These are phyloP conservation scores for Hyphopichia khmerensis DNA, from an alignment of 1,139 yeast genomes.

Conservation along the genomic window DNA sequence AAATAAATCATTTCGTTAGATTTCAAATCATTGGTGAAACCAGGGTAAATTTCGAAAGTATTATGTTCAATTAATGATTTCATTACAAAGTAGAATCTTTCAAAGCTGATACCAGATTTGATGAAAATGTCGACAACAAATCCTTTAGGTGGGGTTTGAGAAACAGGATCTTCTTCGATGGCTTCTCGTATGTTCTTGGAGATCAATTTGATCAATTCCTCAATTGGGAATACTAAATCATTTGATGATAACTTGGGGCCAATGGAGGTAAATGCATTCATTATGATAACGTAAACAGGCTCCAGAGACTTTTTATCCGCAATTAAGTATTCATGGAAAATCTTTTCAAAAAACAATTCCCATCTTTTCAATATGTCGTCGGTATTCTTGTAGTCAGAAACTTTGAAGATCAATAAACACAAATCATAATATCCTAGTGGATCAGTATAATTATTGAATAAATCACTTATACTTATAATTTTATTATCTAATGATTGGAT, in stretches of 20 bases:
- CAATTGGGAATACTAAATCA: constrained; percentile 81
- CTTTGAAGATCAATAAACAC: constrained; percentile 73
- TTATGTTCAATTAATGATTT: constrained; percentile 68
- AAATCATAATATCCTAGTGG: constrained; percentile 86
- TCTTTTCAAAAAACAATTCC: constrained; percentile 58
- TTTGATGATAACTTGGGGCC: constrained; percentile 47
- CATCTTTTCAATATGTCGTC: constrained; percentile 74
- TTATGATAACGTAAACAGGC: constrained; percentile 39
- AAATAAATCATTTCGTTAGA: constrained; percentile 58
- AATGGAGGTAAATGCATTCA: constrained; percentile 37
- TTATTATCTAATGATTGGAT: constrained; percentile 57
- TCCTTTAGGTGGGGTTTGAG: constrained; percentile 45
- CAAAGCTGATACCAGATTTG: constrained; percentile 73
- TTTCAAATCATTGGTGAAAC: constrained; percentile 42
- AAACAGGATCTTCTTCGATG: constrained; percentile 33
- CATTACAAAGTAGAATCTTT: constrained; percentile 65
- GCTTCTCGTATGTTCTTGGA: constrained; percentile 42
- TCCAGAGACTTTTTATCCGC: constrained; percentile 28
- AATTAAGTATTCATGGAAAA: constrained; percentile 34
- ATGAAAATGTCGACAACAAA: constrained; percentile 63
- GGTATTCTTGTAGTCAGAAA: constrained; percentile 75
- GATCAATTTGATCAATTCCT: constrained; percentile 63
- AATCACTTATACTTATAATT: constrained; percentile 69
- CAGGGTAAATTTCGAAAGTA: constrained; percentile 46
- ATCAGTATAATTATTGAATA: constrained; percentile 84